These are phyloP conservation scores for Xerocomus tenax DNA, from an alignment of 1,284 basidiomycete species.

Conservation along the genomic window DNA sequence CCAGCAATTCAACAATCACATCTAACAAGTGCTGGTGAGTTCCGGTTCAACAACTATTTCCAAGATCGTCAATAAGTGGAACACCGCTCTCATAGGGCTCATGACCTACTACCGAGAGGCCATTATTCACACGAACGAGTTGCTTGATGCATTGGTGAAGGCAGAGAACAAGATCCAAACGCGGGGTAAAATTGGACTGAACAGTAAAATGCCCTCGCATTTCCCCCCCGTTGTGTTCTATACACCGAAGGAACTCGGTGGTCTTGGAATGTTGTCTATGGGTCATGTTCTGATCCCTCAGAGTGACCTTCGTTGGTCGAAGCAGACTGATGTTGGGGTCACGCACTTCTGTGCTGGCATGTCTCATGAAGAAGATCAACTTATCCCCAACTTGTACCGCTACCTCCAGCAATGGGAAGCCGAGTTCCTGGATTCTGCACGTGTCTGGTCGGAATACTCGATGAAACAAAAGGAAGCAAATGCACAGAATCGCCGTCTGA, in stretches of 20 bases:
- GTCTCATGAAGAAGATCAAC: constrained; percentile 89
- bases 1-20: constrained; percentile 92
- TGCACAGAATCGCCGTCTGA: constrained; percentile 91
- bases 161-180: constrained; percentile 99
- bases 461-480: constrained; percentile 99
- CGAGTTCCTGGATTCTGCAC: constrained; percentile 95
- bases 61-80: constrained; percentile 99
- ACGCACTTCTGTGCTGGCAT: constrained; percentile 97
- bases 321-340: constrained; percentile 93
- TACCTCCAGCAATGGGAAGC: constrained; percentile 99
- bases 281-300: constrained; percentile 97
- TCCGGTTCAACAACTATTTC: constrained; percentile 98
- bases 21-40: constrained; percentile 96
- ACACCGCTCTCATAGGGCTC: constrained; percentile 86
- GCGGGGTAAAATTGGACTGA: constrained; percentile 96
- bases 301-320: constrained; percentile 94
- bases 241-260: constrained; percentile 92
- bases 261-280: constrained; percentile 99
- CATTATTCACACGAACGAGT: constrained; percentile 95
- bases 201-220: constrained; percentile 99
- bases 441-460: constrained; percentile 99
- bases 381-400: constrained; percentile 95
- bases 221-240: constrained; percentile 98
- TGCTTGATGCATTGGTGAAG: constrained; percentile 90
- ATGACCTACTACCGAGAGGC: constrained; percentile 99